These are phyloP conservation scores for Nemania sp. DNA, from an alignment of 2,329 filamentous ascomycete species.

Conservation along the genomic window DNA sequence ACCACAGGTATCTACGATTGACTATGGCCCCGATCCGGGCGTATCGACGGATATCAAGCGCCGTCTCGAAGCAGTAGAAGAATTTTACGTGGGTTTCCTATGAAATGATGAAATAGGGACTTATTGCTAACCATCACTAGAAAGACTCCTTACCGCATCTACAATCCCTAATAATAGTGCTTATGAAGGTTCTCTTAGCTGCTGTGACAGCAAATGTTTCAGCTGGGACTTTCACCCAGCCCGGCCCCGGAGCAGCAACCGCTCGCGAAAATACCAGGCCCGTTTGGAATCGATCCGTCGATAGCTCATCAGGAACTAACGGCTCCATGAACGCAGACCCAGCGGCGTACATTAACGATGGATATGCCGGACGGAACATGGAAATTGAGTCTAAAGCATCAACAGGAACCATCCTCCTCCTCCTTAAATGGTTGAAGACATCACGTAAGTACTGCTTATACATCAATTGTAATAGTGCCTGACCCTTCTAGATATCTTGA, in stretches of 20 bases:
- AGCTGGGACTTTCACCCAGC: constrained; percentile 65
- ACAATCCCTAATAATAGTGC: constrained; percentile 91
- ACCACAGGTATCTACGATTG: constrained; percentile 56
- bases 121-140: constrained; percentile 60
- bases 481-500: constrained; percentile 77
- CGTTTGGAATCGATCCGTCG: constrained; percentile 49
- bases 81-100: constrained; percentile 79
- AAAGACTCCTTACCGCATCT: constrained; percentile 82
- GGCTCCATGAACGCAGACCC: constrained; percentile 53
- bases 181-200: constrained; percentile 86
- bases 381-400: constrained; percentile 94
- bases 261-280: constrained; percentile 57
- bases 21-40: constrained; percentile 63
- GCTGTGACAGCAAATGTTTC: constrained; percentile 86
- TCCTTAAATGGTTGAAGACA: constrained; percentile 96
- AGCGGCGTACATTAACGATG: constrained; percentile 74
- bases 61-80: constrained; percentile 81
- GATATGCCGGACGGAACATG: constrained; percentile 79
- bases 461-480: not conserved
- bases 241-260: constrained; percentile 56
- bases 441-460: constrained; percentile 74
- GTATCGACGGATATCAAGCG: constrained; percentile 68
- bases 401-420: constrained; percentile 86
- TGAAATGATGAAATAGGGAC: constrained; percentile 13
- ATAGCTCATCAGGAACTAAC: constrained; percentile 49